Conservation (phyloP, 139 green algal species). For the Tetradesmus obliquus region DNA sequence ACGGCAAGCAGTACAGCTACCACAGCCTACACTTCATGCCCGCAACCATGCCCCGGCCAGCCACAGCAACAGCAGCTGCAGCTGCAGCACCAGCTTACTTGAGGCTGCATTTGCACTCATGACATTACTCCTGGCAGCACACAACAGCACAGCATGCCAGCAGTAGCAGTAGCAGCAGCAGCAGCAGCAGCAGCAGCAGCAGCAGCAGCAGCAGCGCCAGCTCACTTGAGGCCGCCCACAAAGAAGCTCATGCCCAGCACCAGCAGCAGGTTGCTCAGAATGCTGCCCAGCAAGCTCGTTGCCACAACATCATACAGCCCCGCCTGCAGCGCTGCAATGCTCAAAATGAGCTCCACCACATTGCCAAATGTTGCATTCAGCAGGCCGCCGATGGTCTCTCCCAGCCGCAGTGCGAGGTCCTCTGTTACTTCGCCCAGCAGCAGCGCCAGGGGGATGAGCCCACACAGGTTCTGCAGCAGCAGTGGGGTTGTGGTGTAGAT, state of each 20-base stretch:
- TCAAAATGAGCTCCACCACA: constrained; percentile 95
- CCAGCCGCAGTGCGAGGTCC: constrained; percentile 84
- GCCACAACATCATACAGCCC: constrained; percentile 86
- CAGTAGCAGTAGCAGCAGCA: neutral
- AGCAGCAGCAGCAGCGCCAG: neutral
- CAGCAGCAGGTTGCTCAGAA: constrained; percentile 92
- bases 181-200: neutral
- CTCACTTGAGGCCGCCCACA: constrained; percentile 27
- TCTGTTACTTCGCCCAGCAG: constrained; percentile 92
- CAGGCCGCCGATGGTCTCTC: constrained; percentile 72
- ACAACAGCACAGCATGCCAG: neutral
- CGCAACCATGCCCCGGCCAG: neutral
- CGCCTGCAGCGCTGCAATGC: constrained; percentile 78
- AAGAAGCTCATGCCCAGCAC: constrained; percentile 68
- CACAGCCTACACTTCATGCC: no score
- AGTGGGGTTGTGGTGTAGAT: neutral
- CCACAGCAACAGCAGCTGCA: neutral
- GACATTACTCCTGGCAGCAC: neutral
- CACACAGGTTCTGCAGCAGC: constrained; percentile 74
- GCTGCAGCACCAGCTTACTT: no score
- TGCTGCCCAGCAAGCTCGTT: constrained; percentile 86
- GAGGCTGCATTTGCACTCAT: neutral
- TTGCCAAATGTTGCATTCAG: constrained; percentile 96
- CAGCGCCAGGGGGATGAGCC: constrained; percentile 85
- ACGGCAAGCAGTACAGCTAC: no score